Percentiles rank a stretch among this genome's conserved stretches.
phyloP scores from a whole-genome alignment of 2,329 filamentous ascomycete species.

The Xylaria hypoxylon region DNA sequence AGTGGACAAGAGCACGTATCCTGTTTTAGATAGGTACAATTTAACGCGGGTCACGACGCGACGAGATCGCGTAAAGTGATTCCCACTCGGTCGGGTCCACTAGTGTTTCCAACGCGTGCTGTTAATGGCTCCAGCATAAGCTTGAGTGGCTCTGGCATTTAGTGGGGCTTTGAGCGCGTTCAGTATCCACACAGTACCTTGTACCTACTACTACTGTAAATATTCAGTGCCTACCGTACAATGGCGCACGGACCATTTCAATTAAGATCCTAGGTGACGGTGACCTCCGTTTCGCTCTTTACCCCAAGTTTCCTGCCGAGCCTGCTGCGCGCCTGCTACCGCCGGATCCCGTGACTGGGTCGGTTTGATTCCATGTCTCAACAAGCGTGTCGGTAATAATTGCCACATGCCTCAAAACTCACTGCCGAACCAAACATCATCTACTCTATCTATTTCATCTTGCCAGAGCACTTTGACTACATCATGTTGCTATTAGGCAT shows the following conservation, averaged over 20 bases:
- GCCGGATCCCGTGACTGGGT: conserved; percentile 9
- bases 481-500: conserved; percentile 36
- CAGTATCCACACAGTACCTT: neutral
- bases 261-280: neutral
- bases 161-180: neutral
- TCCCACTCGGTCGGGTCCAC: conserved; percentile 21
- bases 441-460: neutral
- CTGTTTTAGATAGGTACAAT: conserved; percentile 22
- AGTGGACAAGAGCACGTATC: conserved; percentile 24
- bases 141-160: neutral
- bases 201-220: no score
- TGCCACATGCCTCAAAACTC: conserved; percentile 29
- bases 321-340: conserved; percentile 12
- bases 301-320: conserved; percentile 1
- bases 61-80: conserved; percentile 48
- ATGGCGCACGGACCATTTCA: neutral
- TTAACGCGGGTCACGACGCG: conserved; percentile 44
- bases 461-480: conserved; percentile 14
- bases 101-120: conserved; percentile 1
- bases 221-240: no score
- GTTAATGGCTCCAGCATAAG: neutral
- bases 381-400: conserved; percentile 28
- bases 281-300: conserved; percentile 10
- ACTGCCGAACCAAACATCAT: neutral
- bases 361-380: conserved; percentile 1